A percentile compares a stretch with the other conserved stretches of the same genome.
Evolutionary conservation across 2,329 filamentous ascomycete species (phyloP).

Genomic region (Scolecobasidium constrictum): DNA sequence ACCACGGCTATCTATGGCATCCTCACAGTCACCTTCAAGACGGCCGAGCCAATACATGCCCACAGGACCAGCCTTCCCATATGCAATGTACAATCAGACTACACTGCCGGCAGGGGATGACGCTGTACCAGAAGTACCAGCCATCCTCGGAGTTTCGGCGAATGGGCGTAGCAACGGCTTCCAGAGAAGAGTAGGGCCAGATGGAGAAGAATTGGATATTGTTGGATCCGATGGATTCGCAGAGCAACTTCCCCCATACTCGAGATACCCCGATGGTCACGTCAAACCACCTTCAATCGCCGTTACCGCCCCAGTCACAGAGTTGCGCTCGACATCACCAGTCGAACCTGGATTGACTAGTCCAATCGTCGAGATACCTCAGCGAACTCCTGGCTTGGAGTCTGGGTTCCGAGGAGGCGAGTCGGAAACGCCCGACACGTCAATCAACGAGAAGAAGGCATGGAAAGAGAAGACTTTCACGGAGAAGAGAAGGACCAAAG

Average conservation of each 20-base stretch:
- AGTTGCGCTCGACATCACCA: background rate
- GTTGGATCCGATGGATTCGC: conserved; percentile 81
- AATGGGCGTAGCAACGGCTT: conserved; percentile 56
- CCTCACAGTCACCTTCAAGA: conserved; percentile 53
- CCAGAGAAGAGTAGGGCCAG: conserved; percentile 61
- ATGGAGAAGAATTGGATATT: conserved; percentile 80
- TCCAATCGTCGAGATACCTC: background rate
- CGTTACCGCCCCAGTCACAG: background rate
- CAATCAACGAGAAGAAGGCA: conserved; percentile 18
- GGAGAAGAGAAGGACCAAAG: conserved; percentile 33
- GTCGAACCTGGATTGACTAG: background rate
- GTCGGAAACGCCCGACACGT: background rate
- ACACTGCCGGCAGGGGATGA: conserved; percentile 46
- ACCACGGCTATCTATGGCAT: conserved; percentile 50
- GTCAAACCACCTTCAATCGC: conserved; percentile 20
- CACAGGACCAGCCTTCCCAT: conserved; percentile 68
- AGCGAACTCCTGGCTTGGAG: background rate
- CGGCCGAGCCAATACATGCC: conserved; percentile 22
- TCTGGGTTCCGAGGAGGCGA: background rate
- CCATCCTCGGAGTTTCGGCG: conserved; percentile 62
- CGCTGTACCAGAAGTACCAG: conserved; percentile 21
- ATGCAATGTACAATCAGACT: conserved; percentile 76
- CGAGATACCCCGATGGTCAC: conserved; percentile 72
- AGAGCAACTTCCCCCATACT: conserved; percentile 86
- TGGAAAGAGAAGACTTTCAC: conserved; percentile 16